Percentiles rank a stretch among this genome's conserved stretches.
Conservation (phyloP, 345 rosid genomes). For the Kandelia obovata region DNA sequence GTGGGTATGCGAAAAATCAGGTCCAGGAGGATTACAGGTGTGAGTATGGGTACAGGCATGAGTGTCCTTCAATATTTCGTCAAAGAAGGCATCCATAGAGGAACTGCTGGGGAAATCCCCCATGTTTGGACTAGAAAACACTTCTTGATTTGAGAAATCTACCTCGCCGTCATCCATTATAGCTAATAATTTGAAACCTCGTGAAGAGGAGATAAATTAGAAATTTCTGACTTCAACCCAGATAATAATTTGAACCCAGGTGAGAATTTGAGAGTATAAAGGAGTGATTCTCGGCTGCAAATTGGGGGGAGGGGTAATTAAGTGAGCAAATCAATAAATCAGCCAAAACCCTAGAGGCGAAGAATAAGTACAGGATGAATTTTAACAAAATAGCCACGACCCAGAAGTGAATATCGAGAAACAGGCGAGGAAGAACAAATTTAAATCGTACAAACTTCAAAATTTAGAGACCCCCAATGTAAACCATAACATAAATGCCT, state of each 20-base stretch:
- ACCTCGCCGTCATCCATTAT: slow-evolving; percentile 92
- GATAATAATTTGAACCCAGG: slow-evolving; percentile 9
- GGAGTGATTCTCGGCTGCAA: slow-evolving; percentile 4
- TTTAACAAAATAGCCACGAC: slow-evolving; percentile 12
- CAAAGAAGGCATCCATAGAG: slow-evolving; percentile 76
- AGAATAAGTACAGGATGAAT: neutral
- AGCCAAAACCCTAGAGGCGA: slow-evolving; percentile 7
- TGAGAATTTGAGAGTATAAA: neutral
- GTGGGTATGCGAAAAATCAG: slow-evolving; percentile 81
- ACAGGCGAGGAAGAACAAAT: neutral
- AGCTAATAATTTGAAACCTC: neutral
- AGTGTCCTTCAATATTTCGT: slow-evolving; percentile 50
- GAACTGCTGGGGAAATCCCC: slow-evolving; percentile 61
- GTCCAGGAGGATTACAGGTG: slow-evolving; percentile 92
- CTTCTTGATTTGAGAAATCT: slow-evolving; percentile 76
- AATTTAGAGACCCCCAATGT: neutral
- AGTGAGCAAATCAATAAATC: neutral
- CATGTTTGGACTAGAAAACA: slow-evolving; percentile 51
- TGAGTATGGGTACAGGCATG: slow-evolving; percentile 94
- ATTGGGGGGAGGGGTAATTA: neutral
- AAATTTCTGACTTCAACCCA: slow-evolving; percentile 18
- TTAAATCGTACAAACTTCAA: slow-evolving; percentile 2
- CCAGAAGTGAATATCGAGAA: neutral
- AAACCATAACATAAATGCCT: neutral
- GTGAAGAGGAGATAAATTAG: slow-evolving; percentile 11